Evolutionary conservation across 768 basidiomycete genomes (phyloP).

Genomic region (Amanita molliuscula): DNA sequence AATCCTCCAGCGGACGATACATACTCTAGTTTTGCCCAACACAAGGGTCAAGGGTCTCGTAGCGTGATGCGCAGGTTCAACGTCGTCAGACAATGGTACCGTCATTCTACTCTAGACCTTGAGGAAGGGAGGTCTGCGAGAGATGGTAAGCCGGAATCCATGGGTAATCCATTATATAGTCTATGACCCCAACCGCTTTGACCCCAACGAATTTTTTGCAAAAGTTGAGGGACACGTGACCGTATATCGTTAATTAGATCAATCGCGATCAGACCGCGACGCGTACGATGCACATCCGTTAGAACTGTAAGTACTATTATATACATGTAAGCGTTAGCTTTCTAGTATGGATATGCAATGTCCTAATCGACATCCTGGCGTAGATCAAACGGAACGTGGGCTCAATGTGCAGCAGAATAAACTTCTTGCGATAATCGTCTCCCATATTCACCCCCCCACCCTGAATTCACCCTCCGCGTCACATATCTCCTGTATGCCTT

Average conservation of each 20-base stretch:
- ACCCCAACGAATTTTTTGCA: conserved; percentile 35
- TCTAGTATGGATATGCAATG: too few relatives aligned
- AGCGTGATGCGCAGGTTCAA: conserved; percentile 23
- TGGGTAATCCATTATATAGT: conserved; percentile 26
- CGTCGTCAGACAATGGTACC: conserved; percentile 25
- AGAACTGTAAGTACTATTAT: neutral
- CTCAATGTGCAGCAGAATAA: neutral
- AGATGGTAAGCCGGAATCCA: conserved; percentile 13
- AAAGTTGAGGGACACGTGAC: conserved; percentile 9
- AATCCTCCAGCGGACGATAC: conserved; percentile 15
- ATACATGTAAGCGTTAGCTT: neutral
- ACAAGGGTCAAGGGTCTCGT: conserved; percentile 40
- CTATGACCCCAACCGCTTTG: conserved; percentile 30
- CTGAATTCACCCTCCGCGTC: conserved; percentile 57
- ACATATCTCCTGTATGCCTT: conserved; percentile 76
- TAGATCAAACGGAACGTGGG: neutral
- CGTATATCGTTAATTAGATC: neutral
- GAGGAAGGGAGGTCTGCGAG: conserved; percentile 11
- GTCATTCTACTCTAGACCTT: conserved; percentile 23
- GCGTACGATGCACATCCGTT: neutral
- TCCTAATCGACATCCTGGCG: neutral
- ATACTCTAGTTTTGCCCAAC: conserved; percentile 41
- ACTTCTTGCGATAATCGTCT: neutral
- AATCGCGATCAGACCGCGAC: neutral
- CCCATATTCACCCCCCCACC: conserved; percentile 19